phyloP scores from a whole-genome alignment of 176 grass and related monocot species.

The Rhynchospora tenuis region DNA sequence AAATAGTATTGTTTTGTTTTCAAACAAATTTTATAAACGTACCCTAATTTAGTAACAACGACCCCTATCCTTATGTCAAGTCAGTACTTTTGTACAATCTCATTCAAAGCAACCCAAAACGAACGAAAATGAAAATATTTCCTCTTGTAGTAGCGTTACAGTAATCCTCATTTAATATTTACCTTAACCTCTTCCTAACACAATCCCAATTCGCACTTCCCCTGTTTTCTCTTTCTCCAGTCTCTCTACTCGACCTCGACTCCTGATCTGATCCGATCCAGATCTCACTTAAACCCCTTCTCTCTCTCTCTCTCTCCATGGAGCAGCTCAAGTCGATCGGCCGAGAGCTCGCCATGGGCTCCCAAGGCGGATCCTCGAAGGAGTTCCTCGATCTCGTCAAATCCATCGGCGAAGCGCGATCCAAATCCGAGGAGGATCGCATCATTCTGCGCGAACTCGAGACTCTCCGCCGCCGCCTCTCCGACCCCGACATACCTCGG shows the following conservation, averaged over 20 bases:
- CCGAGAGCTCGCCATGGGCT: slow-evolving; percentile 92
- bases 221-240: not conserved
- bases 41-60: no score
- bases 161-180: no score
- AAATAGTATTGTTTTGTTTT: no score
- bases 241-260: slow-evolving; percentile 21
- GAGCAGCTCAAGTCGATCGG: slow-evolving; percentile 97
- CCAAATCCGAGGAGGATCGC: slow-evolving; percentile 99
- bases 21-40: no score
- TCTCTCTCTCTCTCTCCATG: slow-evolving; percentile 26
- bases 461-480: slow-evolving; percentile 74
- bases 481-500: slow-evolving; percentile 88
- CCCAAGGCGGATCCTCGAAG: slow-evolving; percentile 85
- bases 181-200: not conserved
- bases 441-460: slow-evolving; percentile 94
- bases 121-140: no score
- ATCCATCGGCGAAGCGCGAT: slow-evolving; percentile 95
- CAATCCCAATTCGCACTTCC: slow-evolving; percentile 1
- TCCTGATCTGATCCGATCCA: slow-evolving; percentile 7
- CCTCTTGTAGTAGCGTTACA: no score
- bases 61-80: no score
- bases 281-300: slow-evolving; percentile 23
- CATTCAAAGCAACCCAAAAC: no score
- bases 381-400: slow-evolving; percentile 99
- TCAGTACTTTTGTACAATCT: no score